Conservation (phyloP, 2,329 filamentous ascomycete species). For the Capronia epimyces region DNA sequence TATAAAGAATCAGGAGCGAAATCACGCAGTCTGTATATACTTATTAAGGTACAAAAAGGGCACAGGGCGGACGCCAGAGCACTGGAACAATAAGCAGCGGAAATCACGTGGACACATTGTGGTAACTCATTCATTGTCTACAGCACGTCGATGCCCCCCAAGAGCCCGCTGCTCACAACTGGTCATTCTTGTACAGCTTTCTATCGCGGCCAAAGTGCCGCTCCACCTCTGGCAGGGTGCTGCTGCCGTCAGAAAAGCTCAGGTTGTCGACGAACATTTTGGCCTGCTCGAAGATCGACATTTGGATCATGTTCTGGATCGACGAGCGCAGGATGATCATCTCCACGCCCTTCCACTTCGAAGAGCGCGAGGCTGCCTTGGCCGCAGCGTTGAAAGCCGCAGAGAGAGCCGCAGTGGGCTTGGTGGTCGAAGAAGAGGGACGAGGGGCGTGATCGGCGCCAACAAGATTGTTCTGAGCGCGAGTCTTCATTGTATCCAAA, state of each 20-base stretch:
- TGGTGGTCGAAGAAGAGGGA: constrained; percentile 2
- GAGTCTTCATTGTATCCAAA: constrained; percentile 46
- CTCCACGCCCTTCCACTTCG: constrained; percentile 46
- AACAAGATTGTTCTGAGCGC: constrained; percentile 44
- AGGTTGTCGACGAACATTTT: constrained; percentile 42
- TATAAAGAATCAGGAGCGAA: background rate
- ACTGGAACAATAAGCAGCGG: background rate
- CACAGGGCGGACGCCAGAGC: background rate
- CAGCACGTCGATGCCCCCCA: background rate
- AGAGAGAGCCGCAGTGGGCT: constrained; percentile 2
- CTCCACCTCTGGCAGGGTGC: constrained; percentile 26
- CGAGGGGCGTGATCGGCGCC: constrained; percentile 24
- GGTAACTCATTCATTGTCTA: background rate
- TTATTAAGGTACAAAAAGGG: background rate
- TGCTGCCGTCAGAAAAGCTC: constrained; percentile 30
- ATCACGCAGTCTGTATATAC: background rate
- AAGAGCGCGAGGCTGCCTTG: constrained; percentile 38
- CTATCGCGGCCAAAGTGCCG: constrained; percentile 26
- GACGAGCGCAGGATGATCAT: constrained; percentile 44
- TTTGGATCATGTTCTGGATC: constrained; percentile 46
- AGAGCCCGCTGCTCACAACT: constrained; percentile 10
- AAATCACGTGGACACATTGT: background rate
- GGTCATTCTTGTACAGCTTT: constrained; percentile 21
- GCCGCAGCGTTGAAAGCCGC: constrained; percentile 14
- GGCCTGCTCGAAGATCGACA: constrained; percentile 44